These are phyloP conservation scores for Fusarium duplospermum DNA, from an alignment of 2,329 filamentous ascomycete species.

Conservation along the genomic window DNA sequence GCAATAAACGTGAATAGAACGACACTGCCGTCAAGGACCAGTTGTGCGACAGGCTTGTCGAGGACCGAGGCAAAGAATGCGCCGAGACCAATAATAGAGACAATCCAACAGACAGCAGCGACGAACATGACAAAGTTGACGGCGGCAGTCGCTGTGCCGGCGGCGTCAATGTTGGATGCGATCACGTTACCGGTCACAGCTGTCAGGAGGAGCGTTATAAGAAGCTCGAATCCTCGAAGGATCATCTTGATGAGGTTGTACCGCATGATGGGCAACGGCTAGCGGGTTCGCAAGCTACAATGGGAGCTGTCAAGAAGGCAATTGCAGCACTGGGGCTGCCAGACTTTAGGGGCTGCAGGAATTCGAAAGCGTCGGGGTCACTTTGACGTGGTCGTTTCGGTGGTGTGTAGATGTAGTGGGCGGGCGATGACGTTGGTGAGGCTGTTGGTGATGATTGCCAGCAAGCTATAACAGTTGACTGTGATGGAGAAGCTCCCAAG, in stretches of 20 bases:
- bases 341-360: slow-evolving; percentile 2
- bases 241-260: slow-evolving; percentile 56
- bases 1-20: slow-evolving; percentile 77
- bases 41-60: slow-evolving; percentile 62
- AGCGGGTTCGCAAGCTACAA: slow-evolving; percentile 12
- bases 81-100: slow-evolving; percentile 71
- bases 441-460: slow-evolving; percentile 8
- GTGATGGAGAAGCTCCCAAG: slow-evolving; percentile 11
- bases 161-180: slow-evolving; percentile 59
- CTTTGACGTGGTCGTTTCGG: not conserved
- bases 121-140: slow-evolving; percentile 78
- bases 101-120: slow-evolving; percentile 73
- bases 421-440: not conserved
- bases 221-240: slow-evolving; percentile 62
- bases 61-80: slow-evolving; percentile 65
- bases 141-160: slow-evolving; percentile 57
- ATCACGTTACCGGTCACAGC: slow-evolving; percentile 70
- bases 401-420: not conserved
- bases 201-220: slow-evolving; percentile 65
- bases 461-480: slow-evolving; percentile 14
- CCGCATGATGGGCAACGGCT: slow-evolving; percentile 43
- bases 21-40: slow-evolving; percentile 68
- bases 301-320: not conserved
- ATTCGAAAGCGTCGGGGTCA: not conserved
- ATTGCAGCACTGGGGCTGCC: not conserved